These are phyloP conservation scores for Conticribra guillardii DNA, from an alignment of 108 stramenopile species.

Conservation along the genomic window DNA sequence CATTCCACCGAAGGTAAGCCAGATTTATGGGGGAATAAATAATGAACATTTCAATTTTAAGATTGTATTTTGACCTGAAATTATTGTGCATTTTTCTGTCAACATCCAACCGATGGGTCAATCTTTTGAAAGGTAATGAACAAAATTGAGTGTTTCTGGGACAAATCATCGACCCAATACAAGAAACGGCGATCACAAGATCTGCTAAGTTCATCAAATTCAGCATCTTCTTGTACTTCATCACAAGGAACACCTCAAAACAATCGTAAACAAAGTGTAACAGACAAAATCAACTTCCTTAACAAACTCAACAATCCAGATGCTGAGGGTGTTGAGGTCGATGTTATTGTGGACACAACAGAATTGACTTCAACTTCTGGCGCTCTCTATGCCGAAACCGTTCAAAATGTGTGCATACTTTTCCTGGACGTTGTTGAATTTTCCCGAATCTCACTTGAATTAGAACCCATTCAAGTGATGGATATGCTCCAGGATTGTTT, in stretches of 20 bases:
- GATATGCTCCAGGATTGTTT: constrained; percentile 34
- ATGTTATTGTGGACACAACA: constrained; percentile 19
- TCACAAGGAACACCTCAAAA: background rate
- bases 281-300: constrained; percentile 9
- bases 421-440: constrained; percentile 45
- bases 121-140: constrained; percentile 19
- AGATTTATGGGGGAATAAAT: constrained; percentile 14
- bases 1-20: constrained; percentile 41
- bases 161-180: constrained; percentile 24
- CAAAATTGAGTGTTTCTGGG: constrained; percentile 40
- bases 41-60: background rate
- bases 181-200: background rate
- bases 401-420: constrained; percentile 29
- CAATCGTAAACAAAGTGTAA: background rate
- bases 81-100: background rate
- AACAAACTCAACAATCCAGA: constrained; percentile 9
- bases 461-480: constrained; percentile 35
- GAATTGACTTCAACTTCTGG: background rate
- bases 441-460: constrained; percentile 22
- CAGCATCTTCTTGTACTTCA: background rate
- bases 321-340: background rate
- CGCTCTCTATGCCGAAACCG: constrained; percentile 46
- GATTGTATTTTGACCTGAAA: background rate
- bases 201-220: background rate
- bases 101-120: too few species aligned